phyloP scores from a whole-genome alignment of 305 asterid genomes.

The Fraxinus sp. region DNA sequence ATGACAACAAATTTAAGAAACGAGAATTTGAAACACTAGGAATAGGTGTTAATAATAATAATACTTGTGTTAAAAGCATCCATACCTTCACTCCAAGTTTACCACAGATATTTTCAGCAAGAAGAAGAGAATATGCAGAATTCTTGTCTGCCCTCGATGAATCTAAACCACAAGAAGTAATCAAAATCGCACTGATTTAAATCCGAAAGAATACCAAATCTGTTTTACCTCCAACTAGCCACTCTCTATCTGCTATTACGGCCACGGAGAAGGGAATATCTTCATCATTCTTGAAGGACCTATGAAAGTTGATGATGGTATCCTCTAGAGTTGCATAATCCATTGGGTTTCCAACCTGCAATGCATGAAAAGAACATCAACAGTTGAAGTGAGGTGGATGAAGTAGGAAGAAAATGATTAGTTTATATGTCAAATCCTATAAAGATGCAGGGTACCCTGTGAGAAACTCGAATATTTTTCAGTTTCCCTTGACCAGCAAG shows the following conservation, averaged over 20 bases:
- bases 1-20: neutral
- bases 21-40: neutral
- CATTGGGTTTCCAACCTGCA: constrained; percentile 93
- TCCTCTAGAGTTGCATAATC: constrained; percentile 73
- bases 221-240: constrained; percentile 84
- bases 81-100: constrained; percentile 79
- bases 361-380: constrained; percentile 12
- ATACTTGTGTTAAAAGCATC: constrained; percentile 1
- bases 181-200: constrained; percentile 18
- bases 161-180: constrained; percentile 46
- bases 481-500: constrained; percentile 65
- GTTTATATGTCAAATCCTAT: constrained; percentile 6
- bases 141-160: constrained; percentile 84
- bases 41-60: neutral
- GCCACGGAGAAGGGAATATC: constrained; percentile 77
- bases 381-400: constrained; percentile 6
- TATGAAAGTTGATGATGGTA: constrained; percentile 57
- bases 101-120: constrained; percentile 85
- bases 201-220: constrained; percentile 16
- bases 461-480: constrained; percentile 71
- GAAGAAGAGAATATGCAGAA: constrained; percentile 87
- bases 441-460: constrained; percentile 52
- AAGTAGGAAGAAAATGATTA: constrained; percentile 8
- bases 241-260: constrained; percentile 82
- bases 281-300: constrained; percentile 50